Conservation (phyloP, 2,329 filamentous ascomycete species). For the Grosmannia clavigera region DNA sequence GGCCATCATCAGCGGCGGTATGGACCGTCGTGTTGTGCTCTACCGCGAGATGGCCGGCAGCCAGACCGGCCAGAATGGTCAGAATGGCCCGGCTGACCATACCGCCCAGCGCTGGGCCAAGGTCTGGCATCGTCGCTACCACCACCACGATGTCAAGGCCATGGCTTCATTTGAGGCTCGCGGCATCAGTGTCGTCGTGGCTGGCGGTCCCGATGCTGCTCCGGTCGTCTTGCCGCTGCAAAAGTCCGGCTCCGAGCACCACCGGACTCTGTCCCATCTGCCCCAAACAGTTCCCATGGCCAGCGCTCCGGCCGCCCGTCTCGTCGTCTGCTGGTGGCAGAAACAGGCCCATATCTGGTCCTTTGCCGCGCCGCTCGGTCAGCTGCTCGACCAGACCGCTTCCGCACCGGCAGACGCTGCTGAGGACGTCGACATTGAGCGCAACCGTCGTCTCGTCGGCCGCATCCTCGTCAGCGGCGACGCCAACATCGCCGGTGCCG, state of each 20-base stretch:
- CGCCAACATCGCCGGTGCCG: constrained; percentile 61
- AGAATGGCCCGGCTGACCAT: neutral
- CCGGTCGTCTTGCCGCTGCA: constrained; percentile 72
- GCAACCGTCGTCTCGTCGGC: constrained; percentile 53
- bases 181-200: constrained; percentile 74
- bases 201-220: constrained; percentile 80
- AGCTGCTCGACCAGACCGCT: constrained; percentile 30
- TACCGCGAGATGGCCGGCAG: constrained; percentile 55
- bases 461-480: constrained; percentile 61
- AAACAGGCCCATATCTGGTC: constrained; percentile 76
- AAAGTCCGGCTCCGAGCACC: constrained; percentile 66
- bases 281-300: constrained; percentile 65
- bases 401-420: constrained; percentile 21
- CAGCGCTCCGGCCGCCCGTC: constrained; percentile 59
- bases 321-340: constrained; percentile 89
- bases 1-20: constrained; percentile 77
- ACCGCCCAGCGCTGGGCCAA: constrained; percentile 62
- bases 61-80: neutral
- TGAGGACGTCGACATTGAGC: constrained; percentile 27
- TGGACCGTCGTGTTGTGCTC: constrained; percentile 76
- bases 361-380: constrained; percentile 31
- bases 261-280: constrained; percentile 69
- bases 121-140: constrained; percentile 73
- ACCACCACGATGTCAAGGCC: constrained; percentile 89
- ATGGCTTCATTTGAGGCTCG: constrained; percentile 82